Percentiles rank a stretch among this genome's conserved stretches.
These are phyloP conservation scores for Amanita fuliginea DNA, from an alignment of 768 basidiomycete genomes.

Conservation along the genomic window DNA sequence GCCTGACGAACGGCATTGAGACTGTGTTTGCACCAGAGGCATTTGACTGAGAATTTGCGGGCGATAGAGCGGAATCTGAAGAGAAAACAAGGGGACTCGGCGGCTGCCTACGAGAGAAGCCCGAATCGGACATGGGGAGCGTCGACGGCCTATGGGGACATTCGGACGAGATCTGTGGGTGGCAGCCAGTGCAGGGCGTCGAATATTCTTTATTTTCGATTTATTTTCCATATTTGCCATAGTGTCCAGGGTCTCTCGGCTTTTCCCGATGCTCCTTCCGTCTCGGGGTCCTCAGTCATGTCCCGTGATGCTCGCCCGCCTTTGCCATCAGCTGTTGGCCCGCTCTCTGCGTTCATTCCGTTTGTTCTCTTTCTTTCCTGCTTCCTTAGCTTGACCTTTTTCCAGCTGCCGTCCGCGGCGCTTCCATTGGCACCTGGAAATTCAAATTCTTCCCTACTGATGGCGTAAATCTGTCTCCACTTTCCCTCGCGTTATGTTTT, in stretches of 20 bases:
- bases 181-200: not conserved
- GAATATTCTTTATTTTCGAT: conserved; percentile 1
- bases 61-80: conserved; percentile 51
- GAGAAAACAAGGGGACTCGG: conserved; percentile 78
- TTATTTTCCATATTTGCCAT: not conserved
- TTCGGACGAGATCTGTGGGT: conserved; percentile 11
- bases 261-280: not conserved
- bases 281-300: not conserved
- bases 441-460: conserved; percentile 3
- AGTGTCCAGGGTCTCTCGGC: conserved; percentile 14
- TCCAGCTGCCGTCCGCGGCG: not conserved
- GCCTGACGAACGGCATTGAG: conserved; percentile 85
- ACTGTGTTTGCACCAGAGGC: conserved; percentile 63
- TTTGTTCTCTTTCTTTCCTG: not conserved
- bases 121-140: conserved; percentile 40
- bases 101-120: conserved; percentile 42
- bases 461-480: not conserved
- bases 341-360: not conserved
- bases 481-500: not conserved
- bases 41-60: conserved; percentile 25
- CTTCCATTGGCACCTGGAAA: not conserved
- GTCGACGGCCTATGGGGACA: conserved; percentile 13
- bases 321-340: not conserved
- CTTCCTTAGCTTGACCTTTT: not conserved
- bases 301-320: not conserved